Percentiles rank a stretch among this genome's conserved stretches.
These are phyloP conservation scores for Debaryomyces udenii DNA, from an alignment of 1,139 yeast species.

Conservation along the genomic window DNA sequence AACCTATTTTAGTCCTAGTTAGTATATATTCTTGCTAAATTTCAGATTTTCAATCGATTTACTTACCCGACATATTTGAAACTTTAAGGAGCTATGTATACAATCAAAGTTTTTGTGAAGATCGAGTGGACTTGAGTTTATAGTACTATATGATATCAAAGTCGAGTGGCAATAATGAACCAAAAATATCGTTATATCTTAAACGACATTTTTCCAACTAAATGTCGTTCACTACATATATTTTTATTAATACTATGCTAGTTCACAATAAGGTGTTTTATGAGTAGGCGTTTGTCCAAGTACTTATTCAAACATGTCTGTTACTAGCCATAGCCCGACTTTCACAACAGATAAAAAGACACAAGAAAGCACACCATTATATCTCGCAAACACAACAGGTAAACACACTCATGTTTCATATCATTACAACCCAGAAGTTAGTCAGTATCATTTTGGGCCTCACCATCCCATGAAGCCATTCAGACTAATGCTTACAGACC, in stretches of 20 bases:
- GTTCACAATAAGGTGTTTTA: too few relatives aligned
- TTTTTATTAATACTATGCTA: constrained; percentile 1
- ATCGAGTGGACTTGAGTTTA: neutral
- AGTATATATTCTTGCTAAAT: constrained; percentile 11
- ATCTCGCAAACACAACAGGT: constrained; percentile 42
- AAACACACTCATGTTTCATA: constrained; percentile 69
- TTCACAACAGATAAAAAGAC: constrained; percentile 61
- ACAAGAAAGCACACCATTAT: constrained; percentile 58
- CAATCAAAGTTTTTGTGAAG: constrained; percentile 1
- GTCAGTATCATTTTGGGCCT: constrained; percentile 86
- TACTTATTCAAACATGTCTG: constrained; percentile 17
- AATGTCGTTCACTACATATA: constrained; percentile 9
- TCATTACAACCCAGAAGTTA: constrained; percentile 83
- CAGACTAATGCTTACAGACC: constrained; percentile 90
- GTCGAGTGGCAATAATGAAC: constrained; percentile 12
- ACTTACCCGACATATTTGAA: constrained; percentile 19
- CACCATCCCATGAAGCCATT: constrained; percentile 99
- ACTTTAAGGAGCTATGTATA: neutral
- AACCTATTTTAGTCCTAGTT: constrained; percentile 35
- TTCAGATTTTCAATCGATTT: neutral
- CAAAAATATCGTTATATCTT: constrained; percentile 5
- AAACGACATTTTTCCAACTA: constrained; percentile 6
- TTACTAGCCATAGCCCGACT: constrained; percentile 31
- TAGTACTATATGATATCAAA: neutral
- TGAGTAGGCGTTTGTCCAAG: too few relatives aligned